A percentile compares a stretch with the other conserved stretches of the same genome.
Evolutionary conservation across 495 filamentous ascomycete genomes (phyloP).

Genomic region (Recurvomyces mirabilis): DNA sequence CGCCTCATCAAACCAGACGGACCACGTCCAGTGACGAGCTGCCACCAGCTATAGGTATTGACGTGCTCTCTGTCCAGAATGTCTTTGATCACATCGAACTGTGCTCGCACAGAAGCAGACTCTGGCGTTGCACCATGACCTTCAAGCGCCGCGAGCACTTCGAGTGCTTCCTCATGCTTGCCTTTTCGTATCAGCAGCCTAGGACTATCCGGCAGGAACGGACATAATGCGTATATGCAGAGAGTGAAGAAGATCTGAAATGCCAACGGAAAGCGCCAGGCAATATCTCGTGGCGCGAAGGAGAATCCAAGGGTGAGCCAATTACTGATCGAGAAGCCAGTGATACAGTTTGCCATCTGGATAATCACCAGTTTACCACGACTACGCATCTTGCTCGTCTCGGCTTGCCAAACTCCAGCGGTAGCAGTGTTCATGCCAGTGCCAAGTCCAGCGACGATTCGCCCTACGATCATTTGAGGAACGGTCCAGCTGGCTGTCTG

Average conservation of each 20-base stretch:
- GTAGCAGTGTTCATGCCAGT: constrained; percentile 15
- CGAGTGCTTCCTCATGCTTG: constrained; percentile 24
- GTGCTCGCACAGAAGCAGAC: constrained; percentile 19
- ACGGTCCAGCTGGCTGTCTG: constrained; percentile 8
- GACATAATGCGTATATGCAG: constrained; percentile 1
- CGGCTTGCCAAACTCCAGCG: constrained; percentile 19
- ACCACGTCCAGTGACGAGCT: constrained; percentile 23
- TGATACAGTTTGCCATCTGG: constrained; percentile 25
- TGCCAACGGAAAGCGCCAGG: constrained; percentile 19
- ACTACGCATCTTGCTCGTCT: constrained; percentile 4
- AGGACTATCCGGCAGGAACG: constrained; percentile 19
- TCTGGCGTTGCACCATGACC: constrained; percentile 6
- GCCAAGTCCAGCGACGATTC: constrained; percentile 18
- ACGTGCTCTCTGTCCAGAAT: constrained; percentile 27
- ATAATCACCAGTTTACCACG: constrained; percentile 15
- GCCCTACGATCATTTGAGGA: constrained; percentile 17
- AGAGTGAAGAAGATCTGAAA: constrained; percentile 18
- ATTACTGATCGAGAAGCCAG: constrained; percentile 17
- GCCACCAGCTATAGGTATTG: constrained; percentile 25
- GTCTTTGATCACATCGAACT: constrained; percentile 29
- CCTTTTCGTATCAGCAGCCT: constrained; percentile 29
- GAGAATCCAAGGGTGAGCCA: constrained; percentile 21
- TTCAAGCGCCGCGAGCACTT: constrained; percentile 14
- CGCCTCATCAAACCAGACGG: constrained; percentile 23
- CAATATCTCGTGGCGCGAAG: constrained; percentile 10